Conservation (phyloP, 768 basidiomycete genomes). For the Agaricus subrufescens region DNA sequence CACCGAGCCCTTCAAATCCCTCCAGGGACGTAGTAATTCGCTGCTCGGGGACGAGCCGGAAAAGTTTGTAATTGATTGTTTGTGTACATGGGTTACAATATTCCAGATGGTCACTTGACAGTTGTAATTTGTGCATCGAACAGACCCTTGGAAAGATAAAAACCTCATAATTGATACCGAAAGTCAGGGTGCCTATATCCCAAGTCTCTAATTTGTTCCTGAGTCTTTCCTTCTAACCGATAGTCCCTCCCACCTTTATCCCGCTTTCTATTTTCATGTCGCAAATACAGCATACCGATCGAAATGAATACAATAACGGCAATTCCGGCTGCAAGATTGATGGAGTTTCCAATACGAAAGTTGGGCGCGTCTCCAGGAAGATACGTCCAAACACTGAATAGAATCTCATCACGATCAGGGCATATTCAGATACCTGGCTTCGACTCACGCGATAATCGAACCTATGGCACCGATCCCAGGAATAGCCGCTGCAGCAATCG, state of each 20-base stretch:
- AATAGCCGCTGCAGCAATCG: slow-evolving; percentile 39
- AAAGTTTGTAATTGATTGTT: too few relatives aligned
- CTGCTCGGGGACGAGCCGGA: too few relatives aligned
- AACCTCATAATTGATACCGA: slow-evolving; percentile 27
- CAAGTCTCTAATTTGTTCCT: slow-evolving; percentile 32
- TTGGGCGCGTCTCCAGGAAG: slow-evolving; percentile 40
- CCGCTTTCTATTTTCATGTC: slow-evolving; percentile 37
- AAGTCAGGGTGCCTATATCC: slow-evolving; percentile 42
- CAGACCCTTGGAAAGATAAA: too few relatives aligned
- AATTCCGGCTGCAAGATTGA: slow-evolving; percentile 36
- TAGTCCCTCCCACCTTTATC: slow-evolving; percentile 36
- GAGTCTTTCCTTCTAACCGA: slow-evolving; percentile 32
- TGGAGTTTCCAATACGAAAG: slow-evolving; percentile 39
- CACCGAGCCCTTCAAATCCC: too few relatives aligned
- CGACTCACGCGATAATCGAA: slow-evolving; percentile 37
- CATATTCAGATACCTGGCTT: background rate
- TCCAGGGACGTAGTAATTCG: too few relatives aligned
- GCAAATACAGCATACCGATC: slow-evolving; percentile 29
- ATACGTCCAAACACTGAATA: slow-evolving; percentile 41
- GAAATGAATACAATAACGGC: slow-evolving; percentile 23
- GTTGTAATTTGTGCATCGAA: too few relatives aligned
- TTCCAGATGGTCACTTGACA: too few relatives aligned
- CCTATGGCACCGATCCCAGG: slow-evolving; percentile 42
- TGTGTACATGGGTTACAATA: too few relatives aligned
- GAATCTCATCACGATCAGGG: background rate